Base-by-base conservation (phyloP, 2,329 filamentous ascomycete species). In the Cladobotryum protrusum region DNA sequence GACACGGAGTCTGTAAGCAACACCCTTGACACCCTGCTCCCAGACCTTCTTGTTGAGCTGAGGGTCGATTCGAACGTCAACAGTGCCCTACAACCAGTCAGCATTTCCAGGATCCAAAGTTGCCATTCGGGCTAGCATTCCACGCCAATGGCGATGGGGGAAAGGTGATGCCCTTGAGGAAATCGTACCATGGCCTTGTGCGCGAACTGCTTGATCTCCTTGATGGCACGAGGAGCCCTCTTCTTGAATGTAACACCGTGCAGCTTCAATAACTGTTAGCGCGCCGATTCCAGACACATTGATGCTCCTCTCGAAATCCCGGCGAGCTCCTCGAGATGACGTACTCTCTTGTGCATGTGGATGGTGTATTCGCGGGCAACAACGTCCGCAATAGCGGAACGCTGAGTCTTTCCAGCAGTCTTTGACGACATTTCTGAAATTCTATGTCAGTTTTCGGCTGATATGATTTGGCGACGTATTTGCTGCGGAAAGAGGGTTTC, bases 21-120 rank as follows among this genome's bases (percentile, higher is more conserved):
- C 91, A 70, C 93, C 95, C 88, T 97, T 99, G 82, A 99, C 85
- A 75, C 93, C 93, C 71, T 86, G 81, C 79, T 99, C 93, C 93
- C 93, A 99, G 74, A 99, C 92, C 85, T 99, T 97, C 89, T 99
- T 99, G 87, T 99, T 99, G 70, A 99, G 80, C 79, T 93, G 87
- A 70, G 93, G 93, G 83, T 99, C 93, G 71, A 99, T 78, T 67
- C 93, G 93, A 78, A 99, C 93, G 73, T 99, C 93, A 69, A 82
- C 77, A 77, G 93, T 99, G 72, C 92, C 92, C 93, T 99, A 64
- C 53, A 47, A 29, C 19, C 41, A 36, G 54, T 65, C 54, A 63
- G 60, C 50, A 52, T 40, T 50, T 18, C 19, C 7, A 14, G 41
- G 40, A 33, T 45, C 37, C 36, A 18, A 15, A 39, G 36, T 18